Evolutionary conservation across 345 rosid genomes (phyloP).

Genomic region (Reutealis trisperma): DNA sequence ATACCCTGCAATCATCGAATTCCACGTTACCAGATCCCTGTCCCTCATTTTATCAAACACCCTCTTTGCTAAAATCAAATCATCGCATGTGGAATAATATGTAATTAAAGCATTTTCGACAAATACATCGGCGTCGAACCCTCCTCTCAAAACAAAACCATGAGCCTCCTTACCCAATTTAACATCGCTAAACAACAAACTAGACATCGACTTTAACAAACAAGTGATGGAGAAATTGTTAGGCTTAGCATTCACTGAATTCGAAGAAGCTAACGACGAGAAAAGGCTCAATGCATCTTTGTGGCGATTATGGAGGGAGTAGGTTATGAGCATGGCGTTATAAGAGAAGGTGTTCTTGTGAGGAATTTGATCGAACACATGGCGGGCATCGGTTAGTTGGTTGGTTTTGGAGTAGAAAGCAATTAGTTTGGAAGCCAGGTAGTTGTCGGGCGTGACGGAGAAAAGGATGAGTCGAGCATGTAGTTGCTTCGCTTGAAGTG

Average conservation of each 20-base stretch:
- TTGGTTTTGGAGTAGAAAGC: slow-evolving; percentile 46
- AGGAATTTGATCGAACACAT: slow-evolving; percentile 70
- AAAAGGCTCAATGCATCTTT: slow-evolving; percentile 50
- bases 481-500: slow-evolving; percentile 72
- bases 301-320: slow-evolving; percentile 53
- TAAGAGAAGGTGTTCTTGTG: slow-evolving; percentile 56
- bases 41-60: slow-evolving; percentile 60
- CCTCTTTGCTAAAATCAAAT: slow-evolving; percentile 44
- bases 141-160: slow-evolving; percentile 48
- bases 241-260: slow-evolving; percentile 37
- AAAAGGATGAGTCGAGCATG: slow-evolving; percentile 62
- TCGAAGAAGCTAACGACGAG: slow-evolving; percentile 35
- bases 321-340: slow-evolving; percentile 75
- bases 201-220: slow-evolving; percentile 58
- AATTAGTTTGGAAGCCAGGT: slow-evolving; percentile 74
- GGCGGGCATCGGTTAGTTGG: slow-evolving; percentile 47
- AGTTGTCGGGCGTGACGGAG: slow-evolving; percentile 61
- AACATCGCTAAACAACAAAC: slow-evolving; percentile 29
- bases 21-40: slow-evolving; percentile 82
- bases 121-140: slow-evolving; percentile 54
- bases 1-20: slow-evolving; percentile 81
- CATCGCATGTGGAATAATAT: slow-evolving; percentile 57
- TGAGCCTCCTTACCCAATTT: slow-evolving; percentile 62
- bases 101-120: slow-evolving; percentile 69
- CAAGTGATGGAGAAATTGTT: slow-evolving; percentile 61